Evolutionary conservation across 2,329 filamentous ascomycete genomes (phyloP), one percentile per base, ranked within the genome.

Genomic region (Neofusicoccum kwambonambiense): DNA sequence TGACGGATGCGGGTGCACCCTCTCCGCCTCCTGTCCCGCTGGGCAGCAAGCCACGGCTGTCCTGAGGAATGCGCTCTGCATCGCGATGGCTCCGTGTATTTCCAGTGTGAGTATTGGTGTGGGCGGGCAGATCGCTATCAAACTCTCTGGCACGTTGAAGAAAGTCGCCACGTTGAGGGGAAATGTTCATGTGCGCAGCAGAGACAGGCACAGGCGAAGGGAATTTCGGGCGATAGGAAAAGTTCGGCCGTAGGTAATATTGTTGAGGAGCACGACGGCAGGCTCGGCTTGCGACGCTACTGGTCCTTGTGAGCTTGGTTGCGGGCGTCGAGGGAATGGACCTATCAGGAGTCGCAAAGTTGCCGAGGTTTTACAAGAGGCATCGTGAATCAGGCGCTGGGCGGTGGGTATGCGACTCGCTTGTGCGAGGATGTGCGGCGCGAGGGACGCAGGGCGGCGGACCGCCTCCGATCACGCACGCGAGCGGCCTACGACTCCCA

Each of bases 11-110:
- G 27, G 71, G 70, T 22, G 74, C 75, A 37, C 82, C 86, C 13
- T 13, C 54, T 34, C 54, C 54, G 39, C 86, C 86, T 12, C 86
- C 86, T 3, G 73, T 89, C 17, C 86, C 86, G 0, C 69, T 87
- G 67, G 77, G 76, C 17, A 87, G 84, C 64, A 89, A 87, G 71
- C 86, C 86, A 11, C 41, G 62, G 44, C 45, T 39, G 27, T 45
- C 22, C 13, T 58, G 39, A 58, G 22, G 11, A 35, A 42, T 13
- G 51, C 45, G 11, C 8, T 9, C n/a, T 22, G 11, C 11, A 42
- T 13, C 17, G 7, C 4, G 4, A 37, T 41, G 51, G 34, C 22
- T 19, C 9, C 5, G 4, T 17, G 15, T 54, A 22, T 27, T 39
- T 13, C 35, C 12, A 17, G 12, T 19, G n/a, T 4, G 4, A 39